Base-by-base conservation (phyloP, 768 basidiomycete genomes). In the Amanita exitialis region DNA sequence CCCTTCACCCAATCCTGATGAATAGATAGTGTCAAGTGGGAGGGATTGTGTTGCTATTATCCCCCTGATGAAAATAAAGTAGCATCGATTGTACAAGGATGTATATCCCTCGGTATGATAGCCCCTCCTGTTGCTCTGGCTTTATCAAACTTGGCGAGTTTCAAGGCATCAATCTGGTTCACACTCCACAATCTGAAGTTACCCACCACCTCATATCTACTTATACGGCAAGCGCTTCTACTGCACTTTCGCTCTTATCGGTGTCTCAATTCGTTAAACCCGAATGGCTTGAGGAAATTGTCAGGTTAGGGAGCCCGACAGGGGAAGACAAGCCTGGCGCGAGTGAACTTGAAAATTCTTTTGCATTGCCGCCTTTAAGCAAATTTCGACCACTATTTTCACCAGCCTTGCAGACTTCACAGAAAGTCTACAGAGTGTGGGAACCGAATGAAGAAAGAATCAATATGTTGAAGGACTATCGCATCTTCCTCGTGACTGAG, bases 181-280 rank as follows among this genome's bases (percentile, higher is more conserved):
- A 73, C 21, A 71, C 66, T 2, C 70, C 71, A 0, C 63, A 66
- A 36, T 57, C 69, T 0, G 66, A 73, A 18, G 69, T 79, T 13
- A 88, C 85, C 0, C 85, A 90, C 55, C 82, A 88, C 60, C 69
- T 89, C 46, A 71, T 72, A 3, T 57, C 78, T 3, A 72, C 70
- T 18, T 78, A 75, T 50, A 60, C 69, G 3, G 67, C 79, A n/a
- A 75, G 70, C 6, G 64, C 79, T 0, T 54, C 70, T 0, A 67
- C 80, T 20, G 79, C 78, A 0, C 65, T 74, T 0, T 85, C 86
- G 10, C 70, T 90, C 8, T 64, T 89, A 13, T 75, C 76, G 3
- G 68, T 75, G 0, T 70, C 75, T 12, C 70, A 73, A 9, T 74
- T 89, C 44, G 84, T 83, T 28, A 86, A 72, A 52, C 69, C 74